Evolutionary conservation across 2,329 filamentous ascomycete species (phyloP), one percentile per base, ranked within the genome.

Genomic region (Davidsoniella eucalypti): DNA sequence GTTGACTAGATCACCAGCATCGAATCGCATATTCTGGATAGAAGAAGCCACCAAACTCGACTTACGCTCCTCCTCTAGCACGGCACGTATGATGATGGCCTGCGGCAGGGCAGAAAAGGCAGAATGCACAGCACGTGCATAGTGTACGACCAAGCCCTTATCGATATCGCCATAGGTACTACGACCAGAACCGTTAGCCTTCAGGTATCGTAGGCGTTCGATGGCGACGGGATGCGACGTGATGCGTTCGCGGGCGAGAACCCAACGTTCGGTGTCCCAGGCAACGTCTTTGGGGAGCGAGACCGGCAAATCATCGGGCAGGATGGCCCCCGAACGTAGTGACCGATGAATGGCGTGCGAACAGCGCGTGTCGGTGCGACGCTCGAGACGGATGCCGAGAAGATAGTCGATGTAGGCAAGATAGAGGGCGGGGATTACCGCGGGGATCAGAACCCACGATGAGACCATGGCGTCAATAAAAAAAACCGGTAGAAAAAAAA

Each of bases 101-200:
- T 63, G 61, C 1, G 64, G 63, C 2, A 61, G 62, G 56, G 58
- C 58, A 47, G 56, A 55, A 44, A 65, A 65, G 1, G 63, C 60
- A 14, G 53, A 49, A 52, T 64, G 61, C 2, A 60, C 57, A 9
- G 56, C 58, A 9, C 57, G 59, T 4, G 59, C 44, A 51, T 63
- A 65, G 1, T 44, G 49, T 10, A 52, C 58, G 2, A 64, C 49
- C 17, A 63, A 47, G 0, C 47, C 38, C 1, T 60, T 57, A 12
- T 54, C 48, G 40, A 18, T 12, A 25, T 43, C 40, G 2, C n/a
- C 40, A 18, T 43, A 18, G 17, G 14, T n/a, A 3, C 17, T 25
- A 7, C 38, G 47, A 8, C 38, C 39, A 2, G n/a, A 14, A 12
- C 38, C 38, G 8, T 10, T 38, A 5, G 47, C 37, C 8, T 33